Percentiles rank a stretch among this genome's conserved stretches.
phyloP scores from a whole-genome alignment of 179 eudicot species.

The Vitellaria paradoxa region DNA sequence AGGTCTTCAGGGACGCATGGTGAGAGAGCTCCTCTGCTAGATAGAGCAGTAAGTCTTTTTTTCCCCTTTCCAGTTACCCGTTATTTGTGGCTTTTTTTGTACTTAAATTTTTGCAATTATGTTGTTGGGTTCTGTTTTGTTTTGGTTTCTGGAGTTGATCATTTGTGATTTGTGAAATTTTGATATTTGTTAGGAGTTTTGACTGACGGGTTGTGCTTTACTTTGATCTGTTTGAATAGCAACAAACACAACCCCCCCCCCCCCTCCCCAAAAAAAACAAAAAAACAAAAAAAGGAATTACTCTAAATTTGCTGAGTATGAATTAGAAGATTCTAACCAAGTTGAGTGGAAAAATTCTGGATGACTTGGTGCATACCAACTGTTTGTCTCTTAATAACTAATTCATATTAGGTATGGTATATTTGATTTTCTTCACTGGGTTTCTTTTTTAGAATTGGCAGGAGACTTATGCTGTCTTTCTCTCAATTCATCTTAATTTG shows the following conservation, averaged over 20 bases:
- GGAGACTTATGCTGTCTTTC: background rate
- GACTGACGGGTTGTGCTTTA: conserved; percentile 1
- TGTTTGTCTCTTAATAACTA: background rate
- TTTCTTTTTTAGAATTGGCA: background rate
- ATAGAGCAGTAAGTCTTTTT: conserved; percentile 9
- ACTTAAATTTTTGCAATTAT: background rate
- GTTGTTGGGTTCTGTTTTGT: background rate
- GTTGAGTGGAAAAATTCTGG: background rate
- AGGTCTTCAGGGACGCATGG: conserved; percentile 8
- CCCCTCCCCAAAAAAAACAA: too few relatives aligned
- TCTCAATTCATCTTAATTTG: background rate
- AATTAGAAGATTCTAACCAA: background rate
- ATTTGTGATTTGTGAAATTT: background rate
- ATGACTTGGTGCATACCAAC: background rate
- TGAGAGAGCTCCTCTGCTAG: conserved; percentile 16
- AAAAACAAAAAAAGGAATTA: too few relatives aligned
- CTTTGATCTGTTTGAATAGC: background rate
- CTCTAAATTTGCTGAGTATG: background rate
- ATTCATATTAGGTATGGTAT: background rate
- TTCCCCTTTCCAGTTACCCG: background rate
- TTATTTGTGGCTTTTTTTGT: background rate
- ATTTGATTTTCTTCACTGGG: background rate
- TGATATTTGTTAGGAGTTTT: background rate
- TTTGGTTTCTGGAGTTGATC: conserved; percentile 6
- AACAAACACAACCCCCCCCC: too few relatives aligned